Base-by-base conservation (phyloP, 305 asterid genomes). In the Fraxinus baroniana region DNA sequence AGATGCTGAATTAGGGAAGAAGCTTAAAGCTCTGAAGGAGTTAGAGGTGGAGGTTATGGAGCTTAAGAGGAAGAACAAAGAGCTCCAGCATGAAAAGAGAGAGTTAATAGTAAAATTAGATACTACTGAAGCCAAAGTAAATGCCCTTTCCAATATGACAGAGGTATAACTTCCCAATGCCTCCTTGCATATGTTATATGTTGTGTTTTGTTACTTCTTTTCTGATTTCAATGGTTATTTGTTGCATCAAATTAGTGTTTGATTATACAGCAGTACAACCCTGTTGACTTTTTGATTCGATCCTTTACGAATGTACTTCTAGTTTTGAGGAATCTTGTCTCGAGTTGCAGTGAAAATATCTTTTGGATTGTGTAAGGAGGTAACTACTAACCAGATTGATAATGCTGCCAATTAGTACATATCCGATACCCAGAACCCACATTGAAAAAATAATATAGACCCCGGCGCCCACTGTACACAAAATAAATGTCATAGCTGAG, bases 81-180 rank as follows among this genome's bases (percentile, higher is more conserved):
- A 97, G 86, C 97, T 94, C 85, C 99, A 92, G 85, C 90, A 91
- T 79, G 99, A 96, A 84, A 97, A 94, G 87, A 87, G 99, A 87
- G 98, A 94, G 74, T 83, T 97, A 62, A 72, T 84, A 6, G 87
- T 94, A 74, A 97, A 97, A 87, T 89, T 94, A 0, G 97, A 92
- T 84, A 85, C 97, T 75, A 92, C 97, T n/a, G 97, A 97, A 80
- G 85, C 94, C 78, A 91, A 84, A 86, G 90, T 92, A 15, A 85
- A 86, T 39, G 82, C 91, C 68, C 94, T 97, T 79, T 91, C 99
- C 46, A 92, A 92, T 89, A 91, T 91, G 87, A 90, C 98, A 24
- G 97, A 95, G 98, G 99, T 96, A 88, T 26, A 78, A 73, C 0
- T 15, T 76, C 64, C 0, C 6, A 30, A 15, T 52, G 28, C 39